A percentile compares a stretch with the other conserved stretches of the same genome.
These are phyloP conservation scores for Adansonia grandidieri DNA, from an alignment of 441 rosid genomes.

Conservation along the genomic window DNA sequence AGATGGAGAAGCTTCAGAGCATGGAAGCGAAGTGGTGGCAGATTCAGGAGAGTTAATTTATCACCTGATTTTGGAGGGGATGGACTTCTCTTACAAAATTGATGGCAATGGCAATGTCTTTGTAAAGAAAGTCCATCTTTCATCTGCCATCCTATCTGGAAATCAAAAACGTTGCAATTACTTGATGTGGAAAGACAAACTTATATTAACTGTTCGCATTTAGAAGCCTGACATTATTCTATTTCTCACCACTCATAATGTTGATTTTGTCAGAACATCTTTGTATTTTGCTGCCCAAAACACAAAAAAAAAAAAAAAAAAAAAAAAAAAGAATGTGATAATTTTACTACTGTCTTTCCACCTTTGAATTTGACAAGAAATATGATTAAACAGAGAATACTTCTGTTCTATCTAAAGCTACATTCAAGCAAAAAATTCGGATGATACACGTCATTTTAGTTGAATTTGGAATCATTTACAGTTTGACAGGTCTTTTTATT, in stretches of 20 bases:
- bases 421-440: background rate
- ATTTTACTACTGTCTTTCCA: background rate
- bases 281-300: conserved; percentile 21
- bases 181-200: conserved; percentile 40
- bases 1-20: conserved; percentile 33
- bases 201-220: conserved; percentile 9
- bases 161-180: conserved; percentile 32
- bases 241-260: background rate
- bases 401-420: too few relatives aligned
- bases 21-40: conserved; percentile 4
- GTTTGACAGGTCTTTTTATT: background rate
- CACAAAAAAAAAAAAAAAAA: too few relatives aligned
- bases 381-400: background rate
- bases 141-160: conserved; percentile 27
- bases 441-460: background rate
- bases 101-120: conserved; percentile 54
- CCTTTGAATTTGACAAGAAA: background rate
- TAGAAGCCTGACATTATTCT: background rate
- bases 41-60: conserved; percentile 42
- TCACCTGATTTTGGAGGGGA: conserved; percentile 76
- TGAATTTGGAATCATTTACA: background rate
- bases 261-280: background rate
- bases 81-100: conserved; percentile 71
- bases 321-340: background rate
- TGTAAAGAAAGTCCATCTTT: conserved; percentile 50